Evolutionary conservation across 2,329 filamentous ascomycete species (phyloP).

Genomic region (Volutella citrinella): DNA sequence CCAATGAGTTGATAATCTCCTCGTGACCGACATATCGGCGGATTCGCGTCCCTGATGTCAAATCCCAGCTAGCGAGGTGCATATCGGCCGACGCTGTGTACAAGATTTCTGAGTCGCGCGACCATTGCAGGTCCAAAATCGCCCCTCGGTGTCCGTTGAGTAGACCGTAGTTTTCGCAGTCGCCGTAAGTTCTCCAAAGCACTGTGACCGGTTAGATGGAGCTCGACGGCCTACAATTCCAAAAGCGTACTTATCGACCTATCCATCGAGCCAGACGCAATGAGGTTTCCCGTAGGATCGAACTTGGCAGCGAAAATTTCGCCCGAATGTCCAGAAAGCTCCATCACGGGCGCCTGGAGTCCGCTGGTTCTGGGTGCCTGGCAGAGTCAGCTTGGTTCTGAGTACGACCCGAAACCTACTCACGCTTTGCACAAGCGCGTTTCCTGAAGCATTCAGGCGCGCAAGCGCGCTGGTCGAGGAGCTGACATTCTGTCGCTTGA

Average conservation of each 20-base stretch:
- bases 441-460: constrained; percentile 48
- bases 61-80: constrained; percentile 91
- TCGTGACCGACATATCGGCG: constrained; percentile 90
- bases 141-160: constrained; percentile 89
- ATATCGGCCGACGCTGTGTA: constrained; percentile 93
- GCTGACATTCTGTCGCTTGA: constrained; percentile 80
- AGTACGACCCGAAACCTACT: constrained; percentile 16
- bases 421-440: constrained; percentile 51
- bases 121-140: constrained; percentile 92
- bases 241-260: constrained; percentile 70
- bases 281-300: constrained; percentile 80
- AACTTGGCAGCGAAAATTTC: constrained; percentile 92
- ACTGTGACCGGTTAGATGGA: constrained; percentile 49
- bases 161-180: constrained; percentile 91
- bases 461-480: constrained; percentile 46
- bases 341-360: constrained; percentile 89
- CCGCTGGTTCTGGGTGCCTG: constrained; percentile 78
- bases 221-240: too few species aligned
- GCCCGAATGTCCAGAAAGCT: constrained; percentile 76
- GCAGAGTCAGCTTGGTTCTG: constrained; percentile 12
- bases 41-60: constrained; percentile 89
- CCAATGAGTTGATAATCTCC: constrained; percentile 90
- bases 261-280: constrained; percentile 95
- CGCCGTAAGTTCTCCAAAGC: constrained; percentile 88
- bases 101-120: constrained; percentile 84